A percentile compares a stretch with the other conserved stretches of the same genome.
These are phyloP conservation scores for Sisymbrium irio DNA, from an alignment of 345 rosid species.

Conservation along the genomic window DNA sequence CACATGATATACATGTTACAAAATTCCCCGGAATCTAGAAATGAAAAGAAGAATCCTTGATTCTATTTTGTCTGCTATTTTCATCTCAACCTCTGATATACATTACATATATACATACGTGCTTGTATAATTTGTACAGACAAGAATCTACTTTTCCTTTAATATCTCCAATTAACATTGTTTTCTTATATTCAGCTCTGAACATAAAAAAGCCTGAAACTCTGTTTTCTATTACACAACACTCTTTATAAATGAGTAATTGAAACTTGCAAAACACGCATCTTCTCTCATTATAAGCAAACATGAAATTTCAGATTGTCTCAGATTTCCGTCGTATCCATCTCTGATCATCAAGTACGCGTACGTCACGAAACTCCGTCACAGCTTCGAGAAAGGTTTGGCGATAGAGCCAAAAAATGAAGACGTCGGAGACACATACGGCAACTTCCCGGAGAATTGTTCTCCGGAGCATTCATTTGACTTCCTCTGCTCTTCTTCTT, in stretches of 20 bases:
- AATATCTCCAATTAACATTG: slow-evolving; percentile 11
- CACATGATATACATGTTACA: slow-evolving; percentile 43
- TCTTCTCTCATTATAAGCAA: slow-evolving; percentile 1
- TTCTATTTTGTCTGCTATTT: slow-evolving; percentile 5
- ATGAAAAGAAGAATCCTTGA: not conserved
- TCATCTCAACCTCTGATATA: slow-evolving; percentile 18
- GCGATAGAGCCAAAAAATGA: slow-evolving; percentile 26
- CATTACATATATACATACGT: slow-evolving; percentile 16
- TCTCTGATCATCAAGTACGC: not conserved
- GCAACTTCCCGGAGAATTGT: slow-evolving; percentile 6
- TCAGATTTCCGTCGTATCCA: not conserved
- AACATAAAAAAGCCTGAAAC: not conserved
- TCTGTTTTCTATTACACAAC: not conserved
- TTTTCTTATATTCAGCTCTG: slow-evolving; percentile 3
- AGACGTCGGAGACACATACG: slow-evolving; percentile 22
- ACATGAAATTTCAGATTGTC: not conserved
- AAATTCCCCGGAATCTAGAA: not conserved
- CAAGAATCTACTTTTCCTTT: slow-evolving; percentile 1
- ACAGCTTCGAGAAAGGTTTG: slow-evolving; percentile 32
- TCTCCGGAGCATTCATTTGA: not conserved
- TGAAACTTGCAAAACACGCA: not conserved
- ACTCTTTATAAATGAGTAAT: not conserved
- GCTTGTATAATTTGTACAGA: slow-evolving; percentile 34
- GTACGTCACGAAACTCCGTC: not conserved
- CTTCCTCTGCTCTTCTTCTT: slow-evolving; percentile 22